A percentile compares a stretch with the other conserved stretches of the same genome.
These are phyloP conservation scores for Mycena epipterygia DNA, from an alignment of 768 basidiomycete genomes.

Conservation along the genomic window DNA sequence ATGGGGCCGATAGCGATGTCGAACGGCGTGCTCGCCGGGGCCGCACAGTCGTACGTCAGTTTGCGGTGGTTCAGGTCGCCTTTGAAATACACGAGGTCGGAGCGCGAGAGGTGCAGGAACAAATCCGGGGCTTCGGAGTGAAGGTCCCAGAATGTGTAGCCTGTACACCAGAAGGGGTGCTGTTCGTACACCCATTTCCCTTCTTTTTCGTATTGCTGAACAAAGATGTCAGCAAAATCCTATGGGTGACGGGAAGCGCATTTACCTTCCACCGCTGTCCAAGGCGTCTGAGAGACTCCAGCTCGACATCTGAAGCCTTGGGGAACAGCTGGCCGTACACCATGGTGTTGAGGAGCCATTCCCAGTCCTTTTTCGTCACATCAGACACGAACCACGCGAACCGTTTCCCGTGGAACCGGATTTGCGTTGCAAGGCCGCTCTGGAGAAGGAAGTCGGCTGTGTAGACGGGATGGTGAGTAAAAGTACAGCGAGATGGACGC, in stretches of 20 bases:
- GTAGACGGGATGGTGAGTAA: conserved; percentile 15
- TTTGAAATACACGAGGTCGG: conserved; percentile 95
- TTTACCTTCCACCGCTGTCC: conserved; percentile 93
- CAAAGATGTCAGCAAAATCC: conserved; percentile 13
- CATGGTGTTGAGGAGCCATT: conserved; percentile 91
- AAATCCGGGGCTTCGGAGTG: conserved; percentile 89
- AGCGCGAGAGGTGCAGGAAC: conserved; percentile 91
- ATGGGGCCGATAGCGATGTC: conserved; percentile 93
- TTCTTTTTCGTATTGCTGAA: conserved; percentile 90
- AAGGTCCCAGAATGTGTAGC: conserved; percentile 93
- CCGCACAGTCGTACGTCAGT: conserved; percentile 88
- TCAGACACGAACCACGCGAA: conserved; percentile 97
- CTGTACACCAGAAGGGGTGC: conserved; percentile 96
- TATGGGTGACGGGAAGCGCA: neutral
- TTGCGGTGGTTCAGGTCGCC: conserved; percentile 96
- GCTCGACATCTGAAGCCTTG: conserved; percentile 81
- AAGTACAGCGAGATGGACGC: neutral
- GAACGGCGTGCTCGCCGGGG: conserved; percentile 90
- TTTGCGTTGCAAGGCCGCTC: conserved; percentile 84
- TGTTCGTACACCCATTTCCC: conserved; percentile 96
- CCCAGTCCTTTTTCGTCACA: conserved; percentile 93
- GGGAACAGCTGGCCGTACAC: conserved; percentile 95
- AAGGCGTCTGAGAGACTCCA: conserved; percentile 84
- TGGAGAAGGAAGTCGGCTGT: conserved; percentile 94
- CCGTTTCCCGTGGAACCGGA: conserved; percentile 96